Conservation (phyloP, 441 rosid genomes). For the Aquilaria agallochum region DNA sequence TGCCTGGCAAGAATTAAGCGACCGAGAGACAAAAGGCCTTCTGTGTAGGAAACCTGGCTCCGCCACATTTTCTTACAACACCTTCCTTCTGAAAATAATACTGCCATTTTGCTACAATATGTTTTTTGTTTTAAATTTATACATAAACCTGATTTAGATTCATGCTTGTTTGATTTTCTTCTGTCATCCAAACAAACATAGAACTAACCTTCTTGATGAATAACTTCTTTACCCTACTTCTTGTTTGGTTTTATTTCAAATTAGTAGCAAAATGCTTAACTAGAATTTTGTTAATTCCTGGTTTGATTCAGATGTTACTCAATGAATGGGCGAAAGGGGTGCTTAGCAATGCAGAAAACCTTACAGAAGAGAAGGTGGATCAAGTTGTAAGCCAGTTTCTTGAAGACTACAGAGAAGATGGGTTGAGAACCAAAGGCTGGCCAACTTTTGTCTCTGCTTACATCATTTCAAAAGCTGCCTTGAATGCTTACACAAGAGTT, state of each 20-base stretch:
- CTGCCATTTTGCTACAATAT: no score
- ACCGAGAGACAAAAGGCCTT: no score
- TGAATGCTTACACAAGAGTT: constrained; percentile 36
- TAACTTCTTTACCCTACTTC: background rate
- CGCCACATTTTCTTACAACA: no score
- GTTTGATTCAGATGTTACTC: background rate
- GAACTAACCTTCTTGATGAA: background rate
- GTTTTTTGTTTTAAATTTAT: no score
- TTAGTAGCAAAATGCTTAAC: background rate
- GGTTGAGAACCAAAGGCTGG: constrained; percentile 24
- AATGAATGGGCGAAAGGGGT: constrained; percentile 20
- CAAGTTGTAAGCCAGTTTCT: constrained; percentile 21
- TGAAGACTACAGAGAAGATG: constrained; percentile 24
- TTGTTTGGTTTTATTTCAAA: constrained; percentile 2
- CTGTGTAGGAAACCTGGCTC: no score
- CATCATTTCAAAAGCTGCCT: constrained; percentile 25
- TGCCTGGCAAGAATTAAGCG: no score
- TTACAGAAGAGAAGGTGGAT: constrained; percentile 31
- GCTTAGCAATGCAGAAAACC: constrained; percentile 23
- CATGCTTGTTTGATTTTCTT: no score
- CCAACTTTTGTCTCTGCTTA: constrained; percentile 18
- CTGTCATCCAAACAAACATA: no score
- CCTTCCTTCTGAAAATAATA: no score
- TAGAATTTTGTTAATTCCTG: no score
- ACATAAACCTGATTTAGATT: no score